These are phyloP conservation scores for Diaporthe longicolla DNA, from an alignment of 2,329 filamentous ascomycete genomes.

Conservation along the genomic window DNA sequence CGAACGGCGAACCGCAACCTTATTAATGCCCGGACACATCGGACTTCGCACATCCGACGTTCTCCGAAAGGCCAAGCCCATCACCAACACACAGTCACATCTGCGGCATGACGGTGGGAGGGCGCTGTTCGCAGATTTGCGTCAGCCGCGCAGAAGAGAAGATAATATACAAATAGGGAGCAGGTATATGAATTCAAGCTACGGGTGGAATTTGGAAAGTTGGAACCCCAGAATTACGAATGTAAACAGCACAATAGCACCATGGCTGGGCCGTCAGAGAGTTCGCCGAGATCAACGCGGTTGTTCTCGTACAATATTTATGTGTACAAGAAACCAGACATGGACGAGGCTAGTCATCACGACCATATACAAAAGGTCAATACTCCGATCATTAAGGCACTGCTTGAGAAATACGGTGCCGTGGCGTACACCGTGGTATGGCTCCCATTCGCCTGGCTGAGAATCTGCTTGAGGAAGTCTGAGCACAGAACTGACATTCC, in stretches of 20 bases:
- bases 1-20: not conserved
- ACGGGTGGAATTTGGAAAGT: not conserved
- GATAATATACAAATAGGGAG: not conserved
- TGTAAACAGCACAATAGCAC: not conserved
- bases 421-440: slow-evolving; percentile 1
- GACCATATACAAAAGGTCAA: slow-evolving; percentile 4
- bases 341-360: slow-evolving; percentile 6
- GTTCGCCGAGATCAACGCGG: not conserved
- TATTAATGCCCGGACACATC: slow-evolving; percentile 3
- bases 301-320: slow-evolving; percentile 16
- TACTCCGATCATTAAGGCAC: slow-evolving; percentile 3
- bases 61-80: slow-evolving; percentile 6
- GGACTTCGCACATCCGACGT: slow-evolving; percentile 14
- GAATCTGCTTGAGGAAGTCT: not conserved
- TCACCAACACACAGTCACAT: not conserved
- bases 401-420: slow-evolving; percentile 8
- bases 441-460: not conserved
- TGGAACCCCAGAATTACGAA: not conserved
- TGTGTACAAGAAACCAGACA: not conserved
- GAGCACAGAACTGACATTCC: not conserved
- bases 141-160: not conserved
- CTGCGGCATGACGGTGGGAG: not conserved
- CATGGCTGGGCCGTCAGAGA: not conserved
- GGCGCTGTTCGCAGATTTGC: not conserved
- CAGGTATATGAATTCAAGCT: not conserved